phyloP scores from a whole-genome alignment of 495 filamentous ascomycete species.

The Tuber microsphaerosporum region DNA sequence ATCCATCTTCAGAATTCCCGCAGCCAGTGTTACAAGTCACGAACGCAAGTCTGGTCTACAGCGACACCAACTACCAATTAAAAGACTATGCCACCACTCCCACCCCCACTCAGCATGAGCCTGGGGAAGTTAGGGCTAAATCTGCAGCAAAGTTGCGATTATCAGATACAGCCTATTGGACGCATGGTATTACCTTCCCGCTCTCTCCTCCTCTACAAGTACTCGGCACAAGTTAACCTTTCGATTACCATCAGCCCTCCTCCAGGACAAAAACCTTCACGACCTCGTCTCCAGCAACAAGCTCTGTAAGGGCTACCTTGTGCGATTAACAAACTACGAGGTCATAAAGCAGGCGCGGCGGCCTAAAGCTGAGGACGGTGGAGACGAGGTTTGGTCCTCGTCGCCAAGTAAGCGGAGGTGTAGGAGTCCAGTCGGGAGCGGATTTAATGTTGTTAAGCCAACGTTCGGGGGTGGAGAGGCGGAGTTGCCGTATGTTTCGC shows the following conservation, averaged over 20 bases:
- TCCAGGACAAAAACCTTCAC: background rate
- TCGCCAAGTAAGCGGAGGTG: background rate
- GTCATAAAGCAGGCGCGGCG: background rate
- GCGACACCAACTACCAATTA: background rate
- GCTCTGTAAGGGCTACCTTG: background rate
- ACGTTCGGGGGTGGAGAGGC: background rate
- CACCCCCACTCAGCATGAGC: background rate
- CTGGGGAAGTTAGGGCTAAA: background rate
- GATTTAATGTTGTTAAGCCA: background rate
- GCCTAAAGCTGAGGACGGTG: background rate
- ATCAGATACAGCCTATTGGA: background rate
- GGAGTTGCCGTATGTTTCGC: background rate
- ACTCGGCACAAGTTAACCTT: background rate
- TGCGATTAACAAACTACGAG: background rate
- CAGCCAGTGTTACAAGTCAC: background rate
- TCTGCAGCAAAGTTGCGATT: background rate
- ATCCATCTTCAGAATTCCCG: background rate
- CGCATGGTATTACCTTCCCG: background rate
- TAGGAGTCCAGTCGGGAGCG: background rate
- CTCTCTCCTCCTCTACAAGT: background rate
- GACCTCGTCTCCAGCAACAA: background rate
- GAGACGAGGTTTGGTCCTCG: background rate
- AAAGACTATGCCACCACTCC: background rate
- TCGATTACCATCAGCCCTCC: background rate
- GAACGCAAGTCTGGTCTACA: background rate